phyloP scores from a whole-genome alignment of 176 grass and related monocot genomes.

The Melocanna baccifera region DNA sequence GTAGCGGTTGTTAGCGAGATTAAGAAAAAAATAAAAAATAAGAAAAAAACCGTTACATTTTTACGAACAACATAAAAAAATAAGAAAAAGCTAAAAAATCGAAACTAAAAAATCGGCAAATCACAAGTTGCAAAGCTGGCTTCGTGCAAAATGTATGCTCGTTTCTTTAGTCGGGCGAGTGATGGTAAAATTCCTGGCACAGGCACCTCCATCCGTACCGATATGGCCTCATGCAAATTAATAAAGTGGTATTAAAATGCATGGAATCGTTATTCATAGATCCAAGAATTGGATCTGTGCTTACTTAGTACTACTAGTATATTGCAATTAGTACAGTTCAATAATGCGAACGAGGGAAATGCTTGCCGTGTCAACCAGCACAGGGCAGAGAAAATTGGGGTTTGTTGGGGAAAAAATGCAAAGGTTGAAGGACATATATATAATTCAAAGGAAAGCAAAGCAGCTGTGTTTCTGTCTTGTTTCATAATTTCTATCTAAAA shows the following conservation, averaged over 20 bases:
- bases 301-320: not conserved
- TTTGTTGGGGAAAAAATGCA: constrained; percentile 19
- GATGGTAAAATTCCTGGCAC: not conserved
- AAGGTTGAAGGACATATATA: not conserved
- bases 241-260: constrained; percentile 3
- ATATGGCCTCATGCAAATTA: not conserved
- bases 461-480: not conserved
- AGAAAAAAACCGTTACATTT: too few relatives aligned
- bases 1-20: too few relatives aligned
- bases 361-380: constrained; percentile 16
- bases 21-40: too few relatives aligned
- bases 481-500: not conserved
- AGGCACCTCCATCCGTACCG: not conserved
- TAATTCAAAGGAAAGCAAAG: constrained; percentile 25
- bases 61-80: too few relatives aligned
- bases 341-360: constrained; percentile 41
- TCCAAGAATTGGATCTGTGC: not conserved
- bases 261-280: constrained; percentile 10
- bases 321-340: not conserved
- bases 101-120: too few relatives aligned
- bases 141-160: constrained; percentile 43
- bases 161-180: not conserved
- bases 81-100: too few relatives aligned
- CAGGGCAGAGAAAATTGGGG: not conserved
- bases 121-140: too few relatives aligned